These are phyloP conservation scores for Xylaria acuta DNA, from an alignment of 495 filamentous ascomycete genomes.

Conservation along the genomic window DNA sequence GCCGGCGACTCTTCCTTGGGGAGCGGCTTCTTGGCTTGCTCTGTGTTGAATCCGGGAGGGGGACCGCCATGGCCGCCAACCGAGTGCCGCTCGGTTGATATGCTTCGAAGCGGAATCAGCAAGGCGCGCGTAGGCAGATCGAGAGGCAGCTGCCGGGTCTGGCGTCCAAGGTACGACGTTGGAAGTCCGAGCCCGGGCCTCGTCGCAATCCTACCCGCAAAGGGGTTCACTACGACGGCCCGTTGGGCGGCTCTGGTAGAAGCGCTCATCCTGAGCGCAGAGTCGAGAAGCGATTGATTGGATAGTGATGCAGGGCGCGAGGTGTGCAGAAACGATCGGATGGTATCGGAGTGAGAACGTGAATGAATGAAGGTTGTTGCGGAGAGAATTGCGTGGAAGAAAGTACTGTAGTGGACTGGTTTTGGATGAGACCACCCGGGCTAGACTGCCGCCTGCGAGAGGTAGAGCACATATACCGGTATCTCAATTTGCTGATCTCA, in stretches of 20 bases:
- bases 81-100: slow-evolving; percentile 72
- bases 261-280: slow-evolving; percentile 58
- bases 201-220: slow-evolving; percentile 48
- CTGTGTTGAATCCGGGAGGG: slow-evolving; percentile 91
- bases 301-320: background rate
- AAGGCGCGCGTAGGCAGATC: slow-evolving; percentile 70
- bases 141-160: slow-evolving; percentile 53
- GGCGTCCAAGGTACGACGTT: slow-evolving; percentile 39
- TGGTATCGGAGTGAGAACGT: background rate
- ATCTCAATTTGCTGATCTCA: background rate
- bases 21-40: slow-evolving; percentile 88
- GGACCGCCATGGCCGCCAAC: slow-evolving; percentile 64
- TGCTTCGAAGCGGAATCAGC: slow-evolving; percentile 66
- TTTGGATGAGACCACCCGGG: slow-evolving; percentile 1
- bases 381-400: slow-evolving; percentile 12
- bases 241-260: slow-evolving; percentile 64
- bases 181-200: slow-evolving; percentile 33
- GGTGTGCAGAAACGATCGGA: background rate
- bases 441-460: background rate
- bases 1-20: slow-evolving; percentile 53
- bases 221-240: slow-evolving; percentile 62
- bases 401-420: slow-evolving; percentile 8
- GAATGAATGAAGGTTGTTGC: slow-evolving; percentile 14
- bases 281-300: slow-evolving; percentile 5
- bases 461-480: background rate